Evolutionary conservation across 2,329 filamentous ascomycete species (phyloP), one percentile per base, ranked within the genome.

Genomic region (Gyromitra esculenta): DNA sequence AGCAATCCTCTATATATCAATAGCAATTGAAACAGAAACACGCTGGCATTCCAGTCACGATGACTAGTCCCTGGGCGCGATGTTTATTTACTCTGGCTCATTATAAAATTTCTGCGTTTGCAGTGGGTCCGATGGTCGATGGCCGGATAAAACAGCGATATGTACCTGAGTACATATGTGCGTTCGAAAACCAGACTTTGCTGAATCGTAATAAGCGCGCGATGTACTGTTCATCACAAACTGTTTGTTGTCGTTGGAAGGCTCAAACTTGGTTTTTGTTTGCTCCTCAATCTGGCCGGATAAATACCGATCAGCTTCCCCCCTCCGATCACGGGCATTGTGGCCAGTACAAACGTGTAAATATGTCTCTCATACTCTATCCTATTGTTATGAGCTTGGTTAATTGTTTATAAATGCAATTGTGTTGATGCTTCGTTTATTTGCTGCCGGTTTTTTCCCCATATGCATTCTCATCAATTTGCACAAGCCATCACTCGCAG

Each of bases 131-230:
- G n/a, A 41, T 43, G 39, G 37, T 69, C 57, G 72, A 70, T 75
- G 72, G 18, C 66, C 65, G 72, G 72, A 69, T 75, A 75, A 75
- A 75, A 63, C 50, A 7, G 45, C 59, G 45, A 31, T 70, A 75
- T 75, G 64, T 75, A 64, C 64, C 48, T 69, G 39, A 64, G 72
- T 68, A 68, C 65, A 57, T 73, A 69, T 70, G 64, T 57, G 48
- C 48, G 25, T 64, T 50, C 41, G 41, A 54, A 56, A 68, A 56
- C 54, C 35, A 43, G 18, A 41, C 56, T 62, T 57, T 41, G 25
- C 25, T 45, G 39, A 18, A 35, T 54, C 66, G 31, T 15, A 66
- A 54, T 66, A 21, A 41, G 45, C 31, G 62, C 31, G 43, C 62
- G 15, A 52, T 50, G 62, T 65, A 65, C 43, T 37, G 25, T 62